A percentile compares a stretch with the other conserved stretches of the same genome.
Conservation (phyloP, 1,284 basidiomycete species). For the Leucoagaricus sp. region DNA sequence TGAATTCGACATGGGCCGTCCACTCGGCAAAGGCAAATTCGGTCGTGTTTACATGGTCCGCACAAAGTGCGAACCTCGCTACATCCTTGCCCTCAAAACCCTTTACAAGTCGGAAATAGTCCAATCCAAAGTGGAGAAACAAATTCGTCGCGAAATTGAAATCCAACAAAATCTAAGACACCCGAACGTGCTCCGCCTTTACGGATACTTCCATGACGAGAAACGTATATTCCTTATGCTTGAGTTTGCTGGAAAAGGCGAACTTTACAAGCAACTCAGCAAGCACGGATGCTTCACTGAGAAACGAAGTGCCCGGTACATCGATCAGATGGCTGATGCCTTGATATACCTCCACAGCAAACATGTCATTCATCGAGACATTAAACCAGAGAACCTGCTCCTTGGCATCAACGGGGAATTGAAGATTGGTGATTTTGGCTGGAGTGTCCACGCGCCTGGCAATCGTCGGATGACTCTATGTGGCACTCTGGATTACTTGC, state of each 20-base stretch:
- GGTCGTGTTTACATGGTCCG: conserved; percentile 99
- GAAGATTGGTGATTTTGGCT: conserved; percentile 99
- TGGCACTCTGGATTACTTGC: conserved; percentile 96
- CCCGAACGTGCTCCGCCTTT: conserved; percentile 91
- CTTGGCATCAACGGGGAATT: conserved; percentile 95
- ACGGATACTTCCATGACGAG: conserved; percentile 97
- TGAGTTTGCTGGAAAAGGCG: conserved; percentile 95
- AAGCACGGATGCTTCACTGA: conserved; percentile 88
- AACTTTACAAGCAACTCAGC: conserved; percentile 93
- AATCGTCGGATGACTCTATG: conserved; percentile 89
- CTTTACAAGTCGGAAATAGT: conserved; percentile 97
- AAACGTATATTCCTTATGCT: conserved; percentile 98
- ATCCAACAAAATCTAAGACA: conserved; percentile 98
- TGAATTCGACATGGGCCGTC: conserved; percentile 93
- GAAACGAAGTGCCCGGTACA: conserved; percentile 84
- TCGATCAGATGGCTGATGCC: conserved; percentile 98
- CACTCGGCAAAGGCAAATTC: conserved; percentile 98
- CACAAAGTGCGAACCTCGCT: conserved; percentile 84
- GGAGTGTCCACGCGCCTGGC: conserved; percentile 97
- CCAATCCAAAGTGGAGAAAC: conserved; percentile 85
- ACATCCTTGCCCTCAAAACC: conserved; percentile 97
- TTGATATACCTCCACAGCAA: conserved; percentile 92
- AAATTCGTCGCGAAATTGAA: conserved; percentile 96
- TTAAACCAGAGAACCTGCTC: conserved; percentile 98
- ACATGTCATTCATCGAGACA: conserved; percentile 98